phyloP scores from a whole-genome alignment of 2,329 filamentous ascomycete genomes.

The Aulographum hederae region DNA sequence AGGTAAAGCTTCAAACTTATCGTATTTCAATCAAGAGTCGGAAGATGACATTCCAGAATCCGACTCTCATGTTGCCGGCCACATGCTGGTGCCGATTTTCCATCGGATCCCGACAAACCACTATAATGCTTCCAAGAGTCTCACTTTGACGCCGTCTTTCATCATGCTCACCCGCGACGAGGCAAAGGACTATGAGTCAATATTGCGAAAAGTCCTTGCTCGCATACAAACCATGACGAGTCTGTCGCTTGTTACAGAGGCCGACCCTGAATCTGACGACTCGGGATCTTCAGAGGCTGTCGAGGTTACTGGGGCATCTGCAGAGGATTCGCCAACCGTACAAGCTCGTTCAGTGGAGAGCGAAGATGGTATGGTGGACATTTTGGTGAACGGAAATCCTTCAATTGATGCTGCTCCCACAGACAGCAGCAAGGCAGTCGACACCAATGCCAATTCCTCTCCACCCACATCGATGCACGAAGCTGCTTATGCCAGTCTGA shows the following conservation, averaged over 20 bases:
- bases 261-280: constrained; percentile 30
- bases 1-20: constrained; percentile 27
- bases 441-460: too few relatives aligned
- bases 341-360: constrained; percentile 65
- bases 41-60: constrained; percentile 27
- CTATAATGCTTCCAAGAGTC: not conserved
- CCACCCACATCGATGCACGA: too few relatives aligned
- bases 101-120: constrained; percentile 32
- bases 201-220: constrained; percentile 63
- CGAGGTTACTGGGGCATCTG: too few relatives aligned
- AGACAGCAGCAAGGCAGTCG: too few relatives aligned
- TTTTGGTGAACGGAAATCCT: constrained; percentile 59
- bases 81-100: constrained; percentile 52
- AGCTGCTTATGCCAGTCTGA: too few relatives aligned
- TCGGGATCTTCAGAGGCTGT: too few relatives aligned
- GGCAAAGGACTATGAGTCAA: constrained; percentile 46
- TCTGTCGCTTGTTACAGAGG: constrained; percentile 40
- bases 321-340: constrained; percentile 45
- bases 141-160: constrained; percentile 39
- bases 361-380: constrained; percentile 79
- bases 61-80: constrained; percentile 44
- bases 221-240: constrained; percentile 64
- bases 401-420: not conserved
- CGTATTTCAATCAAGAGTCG: constrained; percentile 26
- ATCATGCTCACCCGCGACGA: constrained; percentile 62